Conservation (phyloP, 257 asterid genomes). For the Nicotiana attenuata region DNA sequence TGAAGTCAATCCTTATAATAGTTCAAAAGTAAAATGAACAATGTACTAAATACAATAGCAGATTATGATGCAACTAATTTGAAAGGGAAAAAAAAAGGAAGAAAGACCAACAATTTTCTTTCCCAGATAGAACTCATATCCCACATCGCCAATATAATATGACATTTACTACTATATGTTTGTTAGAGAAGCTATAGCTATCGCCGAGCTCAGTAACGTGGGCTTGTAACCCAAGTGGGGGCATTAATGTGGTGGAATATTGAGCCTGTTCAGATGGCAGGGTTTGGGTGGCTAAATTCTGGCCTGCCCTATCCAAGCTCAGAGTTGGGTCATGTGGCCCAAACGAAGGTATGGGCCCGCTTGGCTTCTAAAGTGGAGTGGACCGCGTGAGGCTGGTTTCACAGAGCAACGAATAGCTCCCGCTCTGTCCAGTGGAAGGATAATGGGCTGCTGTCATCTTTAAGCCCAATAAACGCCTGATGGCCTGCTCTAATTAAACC, state of each 20-base stretch:
- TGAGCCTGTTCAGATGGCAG: neutral
- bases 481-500: neutral
- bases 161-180: too few species aligned
- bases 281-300: neutral
- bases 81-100: too few species aligned
- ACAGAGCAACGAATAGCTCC: neutral
- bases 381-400: neutral
- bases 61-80: too few species aligned
- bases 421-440: neutral
- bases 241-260: neutral
- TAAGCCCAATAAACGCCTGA: neutral
- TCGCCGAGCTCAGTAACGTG: neutral
- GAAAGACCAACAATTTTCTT: too few species aligned
- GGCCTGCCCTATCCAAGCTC: neutral
- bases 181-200: rapidly evolving
- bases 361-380: neutral
- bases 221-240: neutral
- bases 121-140: too few species aligned
- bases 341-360: neutral
- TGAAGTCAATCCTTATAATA: too few species aligned
- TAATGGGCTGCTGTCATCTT: neutral
- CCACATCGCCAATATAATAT: too few species aligned
- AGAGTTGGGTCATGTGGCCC: neutral
- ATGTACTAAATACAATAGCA: too few species aligned
- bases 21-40: too few species aligned